Evolutionary conservation across 345 rosid species (phyloP).

Genomic region (Excoecaria cochinchinensis): DNA sequence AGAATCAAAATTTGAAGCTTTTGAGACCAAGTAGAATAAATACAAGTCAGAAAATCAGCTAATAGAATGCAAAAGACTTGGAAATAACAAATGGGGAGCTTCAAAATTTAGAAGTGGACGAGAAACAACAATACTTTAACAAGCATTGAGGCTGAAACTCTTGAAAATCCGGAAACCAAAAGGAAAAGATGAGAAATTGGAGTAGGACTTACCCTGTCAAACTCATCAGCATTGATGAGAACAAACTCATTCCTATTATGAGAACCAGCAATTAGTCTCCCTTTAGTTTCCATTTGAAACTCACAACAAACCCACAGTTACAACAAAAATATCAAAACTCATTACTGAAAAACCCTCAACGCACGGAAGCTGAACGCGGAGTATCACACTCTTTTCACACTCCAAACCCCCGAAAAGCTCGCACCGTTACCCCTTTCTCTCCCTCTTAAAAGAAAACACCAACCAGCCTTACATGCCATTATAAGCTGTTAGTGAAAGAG

Average conservation of each 20-base stretch:
- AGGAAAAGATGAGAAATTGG: background rate
- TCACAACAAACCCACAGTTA: background rate
- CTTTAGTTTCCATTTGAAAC: constrained; percentile 52
- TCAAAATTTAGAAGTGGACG: background rate
- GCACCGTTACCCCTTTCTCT: background rate
- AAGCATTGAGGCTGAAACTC: background rate
- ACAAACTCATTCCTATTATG: constrained; percentile 88
- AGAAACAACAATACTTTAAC: background rate
- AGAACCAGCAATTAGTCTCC: constrained; percentile 87
- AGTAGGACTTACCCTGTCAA: constrained; percentile 53
- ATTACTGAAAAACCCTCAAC: background rate
- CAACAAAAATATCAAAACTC: background rate
- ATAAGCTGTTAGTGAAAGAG: constrained; percentile 1
- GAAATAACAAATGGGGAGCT: background rate
- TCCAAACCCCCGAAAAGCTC: constrained; percentile 21
- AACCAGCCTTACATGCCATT: constrained; percentile 10
- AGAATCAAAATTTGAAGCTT: background rate
- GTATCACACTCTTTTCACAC: constrained; percentile 6
- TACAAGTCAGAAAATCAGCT: background rate
- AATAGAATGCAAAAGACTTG: background rate
- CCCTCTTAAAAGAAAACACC: constrained; percentile 20
- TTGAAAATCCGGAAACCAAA: background rate
- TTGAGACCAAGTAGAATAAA: too few relatives aligned
- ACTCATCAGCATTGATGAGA: constrained; percentile 77
- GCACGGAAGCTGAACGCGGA: constrained; percentile 12